These are phyloP conservation scores for Phytophthora nicotianae DNA, from an alignment of 352 stramenopile species.

Conservation along the genomic window DNA sequence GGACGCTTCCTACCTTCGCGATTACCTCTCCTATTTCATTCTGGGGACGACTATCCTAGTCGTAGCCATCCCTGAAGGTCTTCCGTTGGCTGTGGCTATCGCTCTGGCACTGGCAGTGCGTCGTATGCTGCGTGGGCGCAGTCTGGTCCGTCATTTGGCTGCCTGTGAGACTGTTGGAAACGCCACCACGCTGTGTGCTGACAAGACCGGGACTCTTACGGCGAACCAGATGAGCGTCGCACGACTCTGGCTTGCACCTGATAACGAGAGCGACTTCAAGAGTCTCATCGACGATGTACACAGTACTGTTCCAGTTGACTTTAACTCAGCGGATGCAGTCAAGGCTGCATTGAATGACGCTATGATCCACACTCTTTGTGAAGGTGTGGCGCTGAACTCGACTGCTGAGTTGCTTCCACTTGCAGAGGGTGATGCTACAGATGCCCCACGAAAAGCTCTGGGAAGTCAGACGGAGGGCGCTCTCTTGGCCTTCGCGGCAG, in stretches of 20 bases:
- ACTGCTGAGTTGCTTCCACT: conserved; percentile 71
- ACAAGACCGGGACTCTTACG: conserved; percentile 96
- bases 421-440: conserved; percentile 15
- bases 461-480: conserved; percentile 60
- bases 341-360: conserved; percentile 9
- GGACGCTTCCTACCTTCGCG: conserved; percentile 42
- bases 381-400: conserved; percentile 87
- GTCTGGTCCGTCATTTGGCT: conserved; percentile 95
- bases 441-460: conserved; percentile 31
- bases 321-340: conserved; percentile 6
- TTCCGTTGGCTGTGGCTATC: conserved; percentile 91
- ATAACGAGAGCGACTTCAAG: conserved; percentile 15
- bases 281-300: conserved; percentile 3
- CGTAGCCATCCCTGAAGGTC: conserved; percentile 90
- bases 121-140: conserved; percentile 97
- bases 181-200: conserved; percentile 96
- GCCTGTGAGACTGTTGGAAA: conserved; percentile 98
- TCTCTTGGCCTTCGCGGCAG: conserved; percentile 42
- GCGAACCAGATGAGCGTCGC: conserved; percentile 96
- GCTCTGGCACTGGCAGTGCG: conserved; percentile 90
- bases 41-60: conserved; percentile 84
- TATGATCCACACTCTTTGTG: conserved; percentile 48
- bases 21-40: conserved; percentile 87
- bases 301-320: conserved; percentile 13
- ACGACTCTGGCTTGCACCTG: conserved; percentile 57